Evolutionary conservation across 495 filamentous ascomycete species (phyloP), one percentile per base, ranked within the genome.

Genomic region (Aspergillus haitiensis): DNA sequence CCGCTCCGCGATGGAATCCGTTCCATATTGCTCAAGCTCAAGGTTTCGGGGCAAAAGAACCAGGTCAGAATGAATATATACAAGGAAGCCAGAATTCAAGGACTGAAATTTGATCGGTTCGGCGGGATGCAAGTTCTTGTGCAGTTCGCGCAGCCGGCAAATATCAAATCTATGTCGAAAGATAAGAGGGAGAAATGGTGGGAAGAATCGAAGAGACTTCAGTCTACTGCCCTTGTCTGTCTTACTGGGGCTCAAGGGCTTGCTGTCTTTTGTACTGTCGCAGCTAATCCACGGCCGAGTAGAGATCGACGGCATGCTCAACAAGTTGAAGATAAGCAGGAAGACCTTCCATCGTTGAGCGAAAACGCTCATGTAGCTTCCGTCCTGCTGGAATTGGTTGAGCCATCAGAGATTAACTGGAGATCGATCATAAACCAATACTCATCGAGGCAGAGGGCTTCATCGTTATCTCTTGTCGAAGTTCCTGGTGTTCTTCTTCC

Each of bases 401-500:
- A 47, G 49, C 8, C 45, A 65, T 55, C 69, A 77, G 31, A 11
- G 63, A 35, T 58, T 63, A 31, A 35, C 72, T 51, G 52, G 72
- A 40, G 60, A 71, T 36, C 61, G 80, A 11, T 53, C 73, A 10
- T 59, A 72, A 32, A 34, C 55, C 42, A 66, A 56, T 47, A 47
- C 44, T 37, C 8, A 57, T 5, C 18, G 51, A 4, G 18, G 3
- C 9, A 36, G 10, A 27, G 21, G 21, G 21, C 21, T 1, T 27
- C 21, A 2, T 39, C 47, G 50, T 35, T 70, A 58, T 78, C 72
- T 10, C 75, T 91, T 8, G 78, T 90, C 1, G 89, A 92, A 59
- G 91, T 92, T 55, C 88, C 88, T 0, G 84, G 83, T 8, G 73
- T 93, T 5, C 73, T 92, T 1, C 77, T 90, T 11, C 78, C 83